phyloP scores from a whole-genome alignment of 2,329 filamentous ascomycete species.

The Verticillium isaacii region DNA sequence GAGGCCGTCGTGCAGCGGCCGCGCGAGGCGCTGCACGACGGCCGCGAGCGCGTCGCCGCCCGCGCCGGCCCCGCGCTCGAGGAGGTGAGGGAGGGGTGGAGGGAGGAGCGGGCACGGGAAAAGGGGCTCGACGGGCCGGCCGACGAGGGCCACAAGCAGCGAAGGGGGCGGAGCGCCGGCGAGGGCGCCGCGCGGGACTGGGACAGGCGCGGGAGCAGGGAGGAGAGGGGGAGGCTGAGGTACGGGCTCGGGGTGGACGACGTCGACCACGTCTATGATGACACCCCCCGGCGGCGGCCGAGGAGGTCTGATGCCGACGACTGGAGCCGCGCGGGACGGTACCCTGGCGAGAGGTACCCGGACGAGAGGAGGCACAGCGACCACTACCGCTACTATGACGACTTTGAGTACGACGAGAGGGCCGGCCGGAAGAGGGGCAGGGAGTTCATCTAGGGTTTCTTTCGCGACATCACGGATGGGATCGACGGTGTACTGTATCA shows the following conservation, averaged over 20 bases:
- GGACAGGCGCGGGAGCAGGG: neutral
- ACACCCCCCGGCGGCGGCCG: neutral
- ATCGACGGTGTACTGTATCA: neutral
- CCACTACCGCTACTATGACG: neutral
- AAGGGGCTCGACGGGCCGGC: neutral
- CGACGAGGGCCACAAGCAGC: neutral
- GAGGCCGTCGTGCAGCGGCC: neutral
- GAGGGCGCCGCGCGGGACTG: neutral
- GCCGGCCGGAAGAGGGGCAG: neutral
- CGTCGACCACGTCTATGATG: neutral
- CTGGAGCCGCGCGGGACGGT: neutral
- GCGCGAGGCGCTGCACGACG: conserved; percentile 8
- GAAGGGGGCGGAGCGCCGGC: neutral
- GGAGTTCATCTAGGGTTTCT: neutral
- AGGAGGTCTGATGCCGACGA: neutral
- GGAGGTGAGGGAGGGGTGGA: conserved; percentile 7
- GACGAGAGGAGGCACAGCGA: neutral
- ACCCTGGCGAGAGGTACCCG: neutral
- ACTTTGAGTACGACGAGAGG: neutral
- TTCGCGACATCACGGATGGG: neutral
- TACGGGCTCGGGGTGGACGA: neutral
- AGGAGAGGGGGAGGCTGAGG: neutral
- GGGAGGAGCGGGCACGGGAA: conserved; percentile 8
- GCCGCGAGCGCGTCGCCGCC: neutral
- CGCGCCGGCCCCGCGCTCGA: conserved; percentile 13